A percentile compares a stretch with the other conserved stretches of the same genome.
phyloP scores from a whole-genome alignment of 2,329 filamentous ascomycete genomes.

The Penicillium oxalicum region DNA sequence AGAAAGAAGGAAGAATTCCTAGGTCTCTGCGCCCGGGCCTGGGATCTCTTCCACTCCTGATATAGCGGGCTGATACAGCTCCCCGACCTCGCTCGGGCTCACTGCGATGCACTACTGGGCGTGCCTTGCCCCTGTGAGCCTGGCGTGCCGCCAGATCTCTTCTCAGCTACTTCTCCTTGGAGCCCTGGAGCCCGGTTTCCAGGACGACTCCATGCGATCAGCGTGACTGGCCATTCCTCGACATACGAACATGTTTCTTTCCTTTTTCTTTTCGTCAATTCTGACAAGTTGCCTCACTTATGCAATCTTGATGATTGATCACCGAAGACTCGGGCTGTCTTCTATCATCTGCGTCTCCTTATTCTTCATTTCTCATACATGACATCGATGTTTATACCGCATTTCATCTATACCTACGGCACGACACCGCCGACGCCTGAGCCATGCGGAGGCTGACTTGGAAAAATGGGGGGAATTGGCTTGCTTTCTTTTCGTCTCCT shows the following conservation, averaged over 20 bases:
- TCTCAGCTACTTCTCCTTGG: too few relatives aligned
- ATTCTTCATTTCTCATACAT: constrained; percentile 3
- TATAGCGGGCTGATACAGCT: not conserved
- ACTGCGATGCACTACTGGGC: too few relatives aligned
- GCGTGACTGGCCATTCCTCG: not conserved
- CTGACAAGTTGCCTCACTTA: not conserved
- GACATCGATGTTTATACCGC: constrained; percentile 19
- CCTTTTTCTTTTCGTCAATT: too few relatives aligned
- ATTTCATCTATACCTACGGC: constrained; percentile 8
- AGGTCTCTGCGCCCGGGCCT: constrained; percentile 76
- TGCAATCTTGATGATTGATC: constrained; percentile 8
- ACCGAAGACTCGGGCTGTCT: not conserved
- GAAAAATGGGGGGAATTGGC: constrained; percentile 6
- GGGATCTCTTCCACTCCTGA: constrained; percentile 95
- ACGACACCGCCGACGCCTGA: constrained; percentile 11
- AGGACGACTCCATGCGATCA: not conserved
- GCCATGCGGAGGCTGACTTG: constrained; percentile 8
- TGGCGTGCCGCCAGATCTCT: too few relatives aligned
- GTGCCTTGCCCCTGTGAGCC: too few relatives aligned
- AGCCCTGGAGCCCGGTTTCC: too few relatives aligned
- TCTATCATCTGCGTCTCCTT: not conserved
- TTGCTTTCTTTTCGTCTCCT: not conserved
- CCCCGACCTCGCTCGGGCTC: not conserved
- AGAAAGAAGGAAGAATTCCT: constrained; percentile 93
- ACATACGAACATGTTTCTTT: too few relatives aligned